A percentile compares a stretch with the other conserved stretches of the same genome.
Conservation (phyloP, 2,329 filamentous ascomycete species). For the Mariannaea sp. region DNA sequence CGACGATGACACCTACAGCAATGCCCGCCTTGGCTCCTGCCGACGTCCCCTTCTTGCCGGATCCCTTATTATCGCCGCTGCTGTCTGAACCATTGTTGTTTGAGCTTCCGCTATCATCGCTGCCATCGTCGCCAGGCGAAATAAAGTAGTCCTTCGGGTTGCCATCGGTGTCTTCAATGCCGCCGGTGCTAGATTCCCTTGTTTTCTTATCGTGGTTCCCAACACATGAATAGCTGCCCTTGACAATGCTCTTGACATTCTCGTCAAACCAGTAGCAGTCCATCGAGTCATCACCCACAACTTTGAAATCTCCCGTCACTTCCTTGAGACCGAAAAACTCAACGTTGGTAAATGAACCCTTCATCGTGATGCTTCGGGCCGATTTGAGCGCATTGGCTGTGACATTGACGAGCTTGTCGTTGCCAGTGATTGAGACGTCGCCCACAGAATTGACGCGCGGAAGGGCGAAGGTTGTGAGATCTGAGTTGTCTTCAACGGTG, state of each 20-base stretch:
- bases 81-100: background rate
- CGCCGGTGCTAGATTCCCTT: conserved; percentile 35
- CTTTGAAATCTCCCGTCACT: conserved; percentile 37
- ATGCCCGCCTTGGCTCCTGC: conserved; percentile 34
- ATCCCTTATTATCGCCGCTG: conserved; percentile 6
- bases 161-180: conserved; percentile 36
- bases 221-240: conserved; percentile 33
- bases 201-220: conserved; percentile 36
- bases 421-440: conserved; percentile 31
- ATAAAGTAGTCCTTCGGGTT: conserved; percentile 35
- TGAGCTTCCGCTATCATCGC: conserved; percentile 9
- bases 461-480: conserved; percentile 32
- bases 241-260: conserved; percentile 35
- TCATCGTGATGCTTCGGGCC: conserved; percentile 33
- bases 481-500: conserved; percentile 33
- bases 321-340: conserved; percentile 36
- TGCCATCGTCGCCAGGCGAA: conserved; percentile 9
- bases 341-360: conserved; percentile 34
- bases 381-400: conserved; percentile 37
- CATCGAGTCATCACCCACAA: conserved; percentile 34
- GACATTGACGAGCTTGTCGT: conserved; percentile 34
- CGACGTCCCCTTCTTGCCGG: conserved; percentile 27
- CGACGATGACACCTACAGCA: conserved; percentile 26
- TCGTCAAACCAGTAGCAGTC: conserved; percentile 40
- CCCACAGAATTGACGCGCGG: conserved; percentile 29